Evolutionary conservation across 2,329 filamentous ascomycete species (phyloP).

Genomic region (Colletotrichum caudatum): DNA sequence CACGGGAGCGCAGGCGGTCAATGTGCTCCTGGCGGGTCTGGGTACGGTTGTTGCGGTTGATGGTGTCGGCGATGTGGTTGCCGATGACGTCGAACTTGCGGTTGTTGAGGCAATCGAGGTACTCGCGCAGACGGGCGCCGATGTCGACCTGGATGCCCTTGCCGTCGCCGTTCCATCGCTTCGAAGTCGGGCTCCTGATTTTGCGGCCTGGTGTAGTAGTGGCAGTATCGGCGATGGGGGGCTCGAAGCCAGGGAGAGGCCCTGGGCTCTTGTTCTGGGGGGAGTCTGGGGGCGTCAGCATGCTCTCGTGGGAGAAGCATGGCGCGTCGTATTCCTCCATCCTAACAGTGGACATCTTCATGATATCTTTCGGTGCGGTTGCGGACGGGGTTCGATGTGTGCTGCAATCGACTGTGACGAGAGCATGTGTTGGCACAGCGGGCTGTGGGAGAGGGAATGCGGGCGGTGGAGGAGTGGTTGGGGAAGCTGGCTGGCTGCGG

Average conservation of each 20-base stretch:
- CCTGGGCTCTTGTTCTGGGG: slow-evolving; percentile 2
- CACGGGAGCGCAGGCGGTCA: slow-evolving; percentile 24
- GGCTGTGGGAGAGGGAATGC: background rate
- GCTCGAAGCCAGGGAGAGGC: background rate
- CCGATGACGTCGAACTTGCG: slow-evolving; percentile 30
- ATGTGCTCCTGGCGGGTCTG: slow-evolving; percentile 37
- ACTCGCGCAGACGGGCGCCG: slow-evolving; percentile 34
- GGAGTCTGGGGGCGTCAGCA: slow-evolving; percentile 18
- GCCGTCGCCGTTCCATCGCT: slow-evolving; percentile 30
- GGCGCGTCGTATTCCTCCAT: slow-evolving; percentile 34
- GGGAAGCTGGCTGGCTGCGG: background rate
- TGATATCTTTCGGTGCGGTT: background rate
- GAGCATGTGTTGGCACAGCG: slow-evolving; percentile 10
- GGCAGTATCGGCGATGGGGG: background rate
- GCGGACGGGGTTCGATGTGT: background rate
- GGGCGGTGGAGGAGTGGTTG: background rate
- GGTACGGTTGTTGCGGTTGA: slow-evolving; percentile 26
- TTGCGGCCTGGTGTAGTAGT: slow-evolving; percentile 4
- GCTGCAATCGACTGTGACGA: slow-evolving; percentile 21
- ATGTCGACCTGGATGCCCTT: slow-evolving; percentile 39
- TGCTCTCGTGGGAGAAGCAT: slow-evolving; percentile 35
- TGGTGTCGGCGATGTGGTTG: slow-evolving; percentile 32
- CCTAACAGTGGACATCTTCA: slow-evolving; percentile 28
- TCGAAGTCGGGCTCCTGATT: slow-evolving; percentile 14
- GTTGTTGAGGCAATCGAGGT: slow-evolving; percentile 39